Base-by-base conservation (phyloP, 139 green algal genomes). In the Tetradesmus obliquus region DNA sequence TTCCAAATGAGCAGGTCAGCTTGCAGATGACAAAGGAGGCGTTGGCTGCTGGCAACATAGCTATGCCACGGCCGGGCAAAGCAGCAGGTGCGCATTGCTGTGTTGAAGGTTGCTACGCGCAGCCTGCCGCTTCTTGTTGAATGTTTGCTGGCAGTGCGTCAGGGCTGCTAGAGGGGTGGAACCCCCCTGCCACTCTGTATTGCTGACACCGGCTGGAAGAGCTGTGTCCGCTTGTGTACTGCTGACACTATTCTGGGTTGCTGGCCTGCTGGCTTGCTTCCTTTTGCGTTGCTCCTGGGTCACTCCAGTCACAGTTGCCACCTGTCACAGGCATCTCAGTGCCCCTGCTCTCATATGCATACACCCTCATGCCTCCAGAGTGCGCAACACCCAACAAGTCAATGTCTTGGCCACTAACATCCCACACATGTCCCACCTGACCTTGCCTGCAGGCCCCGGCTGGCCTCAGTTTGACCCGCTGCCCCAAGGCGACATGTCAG, bases 1-100 rank as follows among this genome's bases (percentile, higher is more conserved):
- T 92, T 72, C 90, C 90, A 1, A 92, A 92, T 45, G 66, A 82
- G 66, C 90, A 92, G 74, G 76, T 92, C 83, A 90, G 12, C 7
- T 2, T 82, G 15, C 5, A 54, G 10, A 51, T 76, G 10, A 69
- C 83, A 5, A 86, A 55, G 45, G 71, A 12, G 17, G 84, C 60
- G 10, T 17, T 83, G 15, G 90, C 90, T 32, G 90, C 90, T 45
- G 22, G 51, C n/a, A 92, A 92, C n/a, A 66, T 92, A 22, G 5
- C 1, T 3, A 66, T 89, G 19, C 82, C 89, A 51, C 17, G 69
- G 53, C 82, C 82, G 55, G 89, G 89, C 20, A 90, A 55, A 32
- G 10, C 20, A 55, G 8, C 51, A 72, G 86, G 82, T 92, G 22
- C 71, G 53, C 20, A 66, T 54, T n/a, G 82, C 45, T 72, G 45